Evolutionary conservation across 208 protist species (phyloP), one percentile per base, ranked within the genome.

Genomic region (Leishmania major): DNA sequence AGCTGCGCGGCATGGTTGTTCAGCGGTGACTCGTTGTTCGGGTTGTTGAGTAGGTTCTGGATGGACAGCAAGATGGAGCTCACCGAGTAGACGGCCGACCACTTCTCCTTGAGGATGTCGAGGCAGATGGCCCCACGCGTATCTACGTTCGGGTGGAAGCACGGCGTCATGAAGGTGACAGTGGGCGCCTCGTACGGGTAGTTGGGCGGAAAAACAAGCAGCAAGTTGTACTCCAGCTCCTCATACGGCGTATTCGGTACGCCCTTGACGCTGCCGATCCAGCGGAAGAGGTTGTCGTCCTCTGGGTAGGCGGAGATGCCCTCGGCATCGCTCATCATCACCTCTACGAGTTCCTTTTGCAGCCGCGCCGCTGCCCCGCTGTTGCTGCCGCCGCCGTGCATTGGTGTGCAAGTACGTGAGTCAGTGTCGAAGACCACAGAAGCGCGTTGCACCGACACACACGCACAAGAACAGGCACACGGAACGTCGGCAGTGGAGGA

Each of bases 81-180:
- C 22, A 98, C 96, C 60, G 98, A 98, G 90, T 99, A 99, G 22
- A 98, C 94, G 13, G 98, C 96, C 19, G 95, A 98, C 98, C 98
- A 99, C 72, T 99, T 98, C 64, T 99, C 98, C 90, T 99, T 99
- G 31, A 99, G 90, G 75, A 99, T 99, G 88, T 99, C 98, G n/a
- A 99, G 88, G 87, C 98, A 99, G 77, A 99, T 99, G 76, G 92
- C 93, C 37, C 98, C 98, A 77, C 94, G 92, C 47, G 91, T 81
- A 78, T 98, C 96, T 6, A 99, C 98, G 84, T 99, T 99, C 8
- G 98, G 98, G 87, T 99, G 98, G 89, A 98, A 99, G 88, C 97
- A 99, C 28, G 96, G 93, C 19, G 98, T 99, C 5, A 91, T 66
- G 81, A 99, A 99, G 1, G 89, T 94, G 13, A 99, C 98, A 28